phyloP scores from a whole-genome alignment of 495 filamentous ascomycete genomes.

The Ascodesmis nigricans region DNA sequence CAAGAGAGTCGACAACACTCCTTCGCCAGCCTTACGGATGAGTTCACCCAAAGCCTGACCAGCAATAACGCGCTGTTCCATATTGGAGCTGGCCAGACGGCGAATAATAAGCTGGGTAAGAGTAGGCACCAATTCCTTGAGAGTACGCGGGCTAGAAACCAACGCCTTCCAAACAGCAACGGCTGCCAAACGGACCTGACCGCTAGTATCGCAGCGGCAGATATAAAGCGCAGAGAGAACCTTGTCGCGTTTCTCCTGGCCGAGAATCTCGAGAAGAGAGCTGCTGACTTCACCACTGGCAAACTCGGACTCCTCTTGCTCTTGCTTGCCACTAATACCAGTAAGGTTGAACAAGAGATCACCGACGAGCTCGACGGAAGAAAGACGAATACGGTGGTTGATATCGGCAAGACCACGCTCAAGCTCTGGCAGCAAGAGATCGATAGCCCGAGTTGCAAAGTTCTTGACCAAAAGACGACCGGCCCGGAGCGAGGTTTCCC shows the following conservation, averaged over 20 bases:
- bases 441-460: slow-evolving; percentile 83
- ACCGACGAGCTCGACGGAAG: slow-evolving; percentile 90
- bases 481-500: slow-evolving; percentile 78
- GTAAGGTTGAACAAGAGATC: slow-evolving; percentile 95
- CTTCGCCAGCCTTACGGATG: slow-evolving; percentile 88
- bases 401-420: slow-evolving; percentile 89
- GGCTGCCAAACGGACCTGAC: slow-evolving; percentile 71
- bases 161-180: slow-evolving; percentile 91
- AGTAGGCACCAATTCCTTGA: slow-evolving; percentile 87
- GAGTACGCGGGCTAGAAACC: slow-evolving; percentile 72
- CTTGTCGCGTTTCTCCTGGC: slow-evolving; percentile 86
- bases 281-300: slow-evolving; percentile 64
- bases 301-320: slow-evolving; percentile 52
- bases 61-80: slow-evolving; percentile 96
- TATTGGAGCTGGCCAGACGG: slow-evolving; percentile 79
- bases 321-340: slow-evolving; percentile 67
- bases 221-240: slow-evolving; percentile 90
- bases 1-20: slow-evolving; percentile 65
- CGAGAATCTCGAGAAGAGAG: slow-evolving; percentile 77
- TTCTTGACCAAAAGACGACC: slow-evolving; percentile 93
- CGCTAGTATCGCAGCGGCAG: slow-evolving; percentile 91
- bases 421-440: slow-evolving; percentile 78
- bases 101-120: slow-evolving; percentile 86
- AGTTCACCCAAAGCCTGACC: slow-evolving; percentile 90
- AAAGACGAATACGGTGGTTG: slow-evolving; percentile 87